Evolutionary conservation across 1,284 basidiomycete genomes (phyloP).

Genomic region (Ganoderma multipileum): DNA sequence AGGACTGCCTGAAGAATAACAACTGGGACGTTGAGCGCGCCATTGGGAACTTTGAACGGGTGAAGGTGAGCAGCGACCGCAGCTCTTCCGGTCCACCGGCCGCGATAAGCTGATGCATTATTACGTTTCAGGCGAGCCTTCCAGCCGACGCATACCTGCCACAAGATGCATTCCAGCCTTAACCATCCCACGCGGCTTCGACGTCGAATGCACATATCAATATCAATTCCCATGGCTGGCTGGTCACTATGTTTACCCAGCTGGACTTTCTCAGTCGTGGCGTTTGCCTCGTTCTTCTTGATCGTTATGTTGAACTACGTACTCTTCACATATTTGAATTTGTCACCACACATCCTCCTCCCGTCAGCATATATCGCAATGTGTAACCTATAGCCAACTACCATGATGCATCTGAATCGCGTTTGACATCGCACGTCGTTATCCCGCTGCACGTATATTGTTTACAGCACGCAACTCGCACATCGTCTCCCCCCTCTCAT

Average conservation of each 20-base stretch:
- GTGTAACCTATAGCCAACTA: slow-evolving; percentile 30
- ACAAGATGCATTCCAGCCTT: slow-evolving; percentile 51
- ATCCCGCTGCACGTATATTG: slow-evolving; percentile 28
- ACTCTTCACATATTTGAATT: slow-evolving; percentile 13
- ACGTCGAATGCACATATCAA: slow-evolving; percentile 26
- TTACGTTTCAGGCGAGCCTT: slow-evolving; percentile 30
- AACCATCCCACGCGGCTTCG: slow-evolving; percentile 20
- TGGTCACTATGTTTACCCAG: slow-evolving; percentile 16
- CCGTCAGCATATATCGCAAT: slow-evolving; percentile 28
- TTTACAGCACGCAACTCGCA: slow-evolving; percentile 24
- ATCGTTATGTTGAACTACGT: slow-evolving; percentile 26
- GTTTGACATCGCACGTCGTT: slow-evolving; percentile 27
- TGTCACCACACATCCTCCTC: not conserved
- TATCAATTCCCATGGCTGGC: slow-evolving; percentile 23
- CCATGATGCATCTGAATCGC: slow-evolving; percentile 23
- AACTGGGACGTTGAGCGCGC: slow-evolving; percentile 83
- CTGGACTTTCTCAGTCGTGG: slow-evolving; percentile 3
- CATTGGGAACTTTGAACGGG: slow-evolving; percentile 82
- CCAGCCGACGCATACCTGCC: slow-evolving; percentile 46
- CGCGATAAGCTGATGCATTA: slow-evolving; percentile 32
- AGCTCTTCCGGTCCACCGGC: slow-evolving; percentile 19
- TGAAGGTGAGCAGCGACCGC: slow-evolving; percentile 61
- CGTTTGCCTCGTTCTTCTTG: slow-evolving; percentile 26
- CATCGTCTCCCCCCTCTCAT: slow-evolving; percentile 15
- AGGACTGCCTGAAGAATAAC: slow-evolving; percentile 85